phyloP scores from a whole-genome alignment of 108 stramenopile genomes.

The Thalassiosira profunda region DNA sequence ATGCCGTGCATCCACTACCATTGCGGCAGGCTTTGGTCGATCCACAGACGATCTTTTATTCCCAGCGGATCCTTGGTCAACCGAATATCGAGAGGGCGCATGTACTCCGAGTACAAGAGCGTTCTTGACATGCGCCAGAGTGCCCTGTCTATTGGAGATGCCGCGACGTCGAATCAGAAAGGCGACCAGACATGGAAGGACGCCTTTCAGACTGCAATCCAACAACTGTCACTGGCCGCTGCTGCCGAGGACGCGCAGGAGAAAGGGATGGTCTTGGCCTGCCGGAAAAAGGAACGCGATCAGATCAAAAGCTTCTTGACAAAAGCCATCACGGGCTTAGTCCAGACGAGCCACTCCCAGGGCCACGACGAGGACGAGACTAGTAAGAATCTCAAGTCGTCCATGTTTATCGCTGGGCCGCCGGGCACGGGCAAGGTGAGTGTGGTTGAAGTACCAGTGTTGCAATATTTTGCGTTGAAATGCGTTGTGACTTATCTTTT shows the following conservation, averaged over 20 bases:
- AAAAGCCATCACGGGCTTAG: constrained; percentile 55
- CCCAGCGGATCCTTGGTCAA: constrained; percentile 68
- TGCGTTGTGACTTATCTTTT: background rate
- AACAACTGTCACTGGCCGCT: constrained; percentile 73
- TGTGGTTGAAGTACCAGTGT: background rate
- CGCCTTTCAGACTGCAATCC: constrained; percentile 59
- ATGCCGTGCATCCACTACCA: constrained; percentile 63
- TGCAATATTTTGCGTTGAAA: background rate
- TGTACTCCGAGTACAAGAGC: constrained; percentile 51
- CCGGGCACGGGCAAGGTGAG: constrained; percentile 71
- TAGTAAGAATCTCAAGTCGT: constrained; percentile 43
- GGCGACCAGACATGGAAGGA: constrained; percentile 47
- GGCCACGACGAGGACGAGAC: constrained; percentile 1
- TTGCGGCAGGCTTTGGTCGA: constrained; percentile 81
- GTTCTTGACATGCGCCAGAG: constrained; percentile 36
- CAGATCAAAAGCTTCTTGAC: constrained; percentile 67
- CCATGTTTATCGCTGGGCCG: constrained; percentile 83
- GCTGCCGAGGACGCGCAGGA: constrained; percentile 69
- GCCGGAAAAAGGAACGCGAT: constrained; percentile 70
- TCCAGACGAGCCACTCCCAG: constrained; percentile 1
- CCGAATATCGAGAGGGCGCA: constrained; percentile 45
- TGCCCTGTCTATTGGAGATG: background rate
- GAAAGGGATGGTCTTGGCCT: constrained; percentile 50
- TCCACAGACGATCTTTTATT: constrained; percentile 67
- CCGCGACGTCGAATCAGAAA: background rate